Evolutionary conservation across 1,139 yeast species (phyloP).

Genomic region (Candida sojae): DNA sequence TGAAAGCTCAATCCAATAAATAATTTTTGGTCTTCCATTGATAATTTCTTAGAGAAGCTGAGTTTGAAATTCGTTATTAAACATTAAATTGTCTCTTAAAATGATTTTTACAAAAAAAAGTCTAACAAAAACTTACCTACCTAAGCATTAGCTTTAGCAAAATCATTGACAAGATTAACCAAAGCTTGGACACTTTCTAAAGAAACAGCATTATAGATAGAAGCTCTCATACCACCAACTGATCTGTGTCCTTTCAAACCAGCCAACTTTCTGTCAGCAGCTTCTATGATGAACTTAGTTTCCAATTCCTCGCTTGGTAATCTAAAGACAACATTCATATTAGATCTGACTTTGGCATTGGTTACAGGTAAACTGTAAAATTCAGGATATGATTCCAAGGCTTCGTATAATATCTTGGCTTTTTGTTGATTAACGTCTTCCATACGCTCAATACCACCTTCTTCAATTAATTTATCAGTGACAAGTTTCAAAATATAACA

Average conservation of each 20-base stretch:
- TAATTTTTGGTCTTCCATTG: too few species aligned
- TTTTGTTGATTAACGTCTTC: constrained; percentile 59
- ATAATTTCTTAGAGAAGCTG: too few species aligned
- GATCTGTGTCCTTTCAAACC: constrained; percentile 97
- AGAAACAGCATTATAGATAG: constrained; percentile 84
- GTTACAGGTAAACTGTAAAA: constrained; percentile 70
- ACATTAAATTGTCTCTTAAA: background rate
- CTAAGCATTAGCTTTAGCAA: constrained; percentile 43
- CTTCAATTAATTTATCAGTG: constrained; percentile 56
- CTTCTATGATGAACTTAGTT: constrained; percentile 61
- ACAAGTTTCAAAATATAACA: constrained; percentile 84
- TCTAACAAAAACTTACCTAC: background rate
- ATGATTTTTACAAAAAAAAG: background rate
- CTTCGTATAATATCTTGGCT: constrained; percentile 61
- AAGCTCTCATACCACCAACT: constrained; percentile 96
- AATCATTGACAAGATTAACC: constrained; percentile 59
- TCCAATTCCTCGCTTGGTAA: constrained; percentile 64
- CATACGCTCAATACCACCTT: constrained; percentile 61
- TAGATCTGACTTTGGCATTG: constrained; percentile 59
- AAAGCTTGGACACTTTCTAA: constrained; percentile 62
- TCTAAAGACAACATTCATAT: constrained; percentile 93
- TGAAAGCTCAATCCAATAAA: too few species aligned
- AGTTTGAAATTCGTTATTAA: background rate
- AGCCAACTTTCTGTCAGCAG: constrained; percentile 49
- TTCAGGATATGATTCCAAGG: constrained; percentile 64